These are phyloP conservation scores for Citrus cavaleriei DNA, from an alignment of 345 rosid species.

Conservation along the genomic window DNA sequence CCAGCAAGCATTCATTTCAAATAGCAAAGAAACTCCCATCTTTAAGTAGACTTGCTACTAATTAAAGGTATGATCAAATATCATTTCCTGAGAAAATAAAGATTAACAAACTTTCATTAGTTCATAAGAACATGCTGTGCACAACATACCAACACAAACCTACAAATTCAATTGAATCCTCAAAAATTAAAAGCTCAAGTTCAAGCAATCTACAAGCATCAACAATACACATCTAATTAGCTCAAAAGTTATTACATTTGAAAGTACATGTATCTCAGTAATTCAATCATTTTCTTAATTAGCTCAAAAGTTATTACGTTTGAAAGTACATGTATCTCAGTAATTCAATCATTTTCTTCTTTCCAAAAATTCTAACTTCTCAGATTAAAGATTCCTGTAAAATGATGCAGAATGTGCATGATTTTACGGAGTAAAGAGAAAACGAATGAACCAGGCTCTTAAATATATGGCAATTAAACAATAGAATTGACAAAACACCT, in stretches of 20 bases:
- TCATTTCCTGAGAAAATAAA: slow-evolving; percentile 36
- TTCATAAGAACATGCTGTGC: not conserved
- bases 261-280: not conserved
- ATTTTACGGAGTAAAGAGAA: not conserved
- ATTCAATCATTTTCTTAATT: not conserved
- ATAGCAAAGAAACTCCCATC: slow-evolving; percentile 12
- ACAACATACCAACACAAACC: not conserved
- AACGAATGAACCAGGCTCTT: not conserved
- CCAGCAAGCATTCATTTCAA: slow-evolving; percentile 14
- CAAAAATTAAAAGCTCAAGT: not conserved
- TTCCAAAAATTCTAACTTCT: not conserved
- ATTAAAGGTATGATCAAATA: slow-evolving; percentile 27
- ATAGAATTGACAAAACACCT: not conserved
- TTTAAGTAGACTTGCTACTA: slow-evolving; percentile 15
- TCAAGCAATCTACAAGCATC: not conserved
- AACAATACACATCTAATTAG: not conserved
- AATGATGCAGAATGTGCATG: not conserved
- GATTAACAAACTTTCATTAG: not conserved
- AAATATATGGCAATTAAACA: not conserved
- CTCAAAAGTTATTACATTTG: not conserved
- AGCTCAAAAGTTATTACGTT: not conserved
- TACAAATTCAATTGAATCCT: not conserved
- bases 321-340: not conserved
- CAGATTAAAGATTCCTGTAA: not conserved
- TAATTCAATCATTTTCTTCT: not conserved